Base-by-base conservation (phyloP, 2,329 filamentous ascomycete species). In the Venturia carpophila region DNA sequence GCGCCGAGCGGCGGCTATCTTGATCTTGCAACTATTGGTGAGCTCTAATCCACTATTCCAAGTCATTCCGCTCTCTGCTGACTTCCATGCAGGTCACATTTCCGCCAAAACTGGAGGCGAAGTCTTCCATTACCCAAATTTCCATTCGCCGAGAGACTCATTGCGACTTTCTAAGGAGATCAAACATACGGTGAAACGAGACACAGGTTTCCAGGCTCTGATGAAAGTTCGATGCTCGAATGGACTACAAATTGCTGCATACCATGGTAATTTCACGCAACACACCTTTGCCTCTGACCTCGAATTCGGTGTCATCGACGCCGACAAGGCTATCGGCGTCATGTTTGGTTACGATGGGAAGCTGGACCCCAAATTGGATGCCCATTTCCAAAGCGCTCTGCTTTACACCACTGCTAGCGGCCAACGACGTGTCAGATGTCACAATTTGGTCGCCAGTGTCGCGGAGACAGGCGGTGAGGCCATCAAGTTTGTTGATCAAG, bases 211-310 rank as follows among this genome's bases (percentile, higher is more conserved):
- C 79, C 93, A 97, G 76, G 92, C 92, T 24, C 80, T 99, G 70
- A 95, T 99, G 91, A 99, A 99, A 80, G 93, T 99, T 66, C 89
- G 94, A 68, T 99, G 94, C 79, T 97, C 92, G 21, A 99, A 96
- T 71, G 94, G 94, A 21, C 81, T 99, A 63, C 94, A 99, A 74
- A 89, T 99, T 19, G 87, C 91, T 19, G 85, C 86, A n/a, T 99
- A 99, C 73, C 91, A 96, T 72, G 94, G 94, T 69, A 96, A 96
- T 77, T 99, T 97, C 73, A 84, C 95, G 62, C 94, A 99, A 73
- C 92, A 97, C 77, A 94, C 90, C 0, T 96, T 96, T 72, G 92
- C 92, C 13, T 92, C 92, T 3, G 94, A 99, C 76, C 84, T 99
- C 56, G 92, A 99, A 74, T 90, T 99, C 71, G 94, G 94, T 37